Base-by-base conservation (phyloP, 2,329 filamentous ascomycete genomes). In the Gnomoniopsis smithogilvyi region DNA sequence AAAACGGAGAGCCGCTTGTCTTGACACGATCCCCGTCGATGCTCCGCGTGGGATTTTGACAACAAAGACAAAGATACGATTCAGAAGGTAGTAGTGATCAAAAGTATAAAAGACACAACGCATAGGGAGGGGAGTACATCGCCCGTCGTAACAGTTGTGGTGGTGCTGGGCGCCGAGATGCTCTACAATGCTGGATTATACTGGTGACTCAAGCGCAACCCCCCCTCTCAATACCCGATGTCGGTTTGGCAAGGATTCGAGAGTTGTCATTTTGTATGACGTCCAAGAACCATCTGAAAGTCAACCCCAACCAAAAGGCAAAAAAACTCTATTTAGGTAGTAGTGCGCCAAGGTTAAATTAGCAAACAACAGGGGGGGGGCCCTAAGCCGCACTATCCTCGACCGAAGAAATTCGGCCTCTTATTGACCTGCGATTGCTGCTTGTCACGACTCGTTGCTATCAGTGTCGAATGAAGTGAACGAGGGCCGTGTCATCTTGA, bases 391-490 rank as follows among this genome's bases (percentile, higher is more conserved):
- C 26, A 30, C 26, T 30, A 30, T 30, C 4, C 26, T 30, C 26
- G 26, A 30, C 26, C 26, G 8, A 30, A 30, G 26, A 30, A 30
- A 30, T 30, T 8, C 26, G 26, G 26, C 8, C 26, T 30, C 26
- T 30, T 30, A n/a, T n/a, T n/a, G n/a, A n/a, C n/a, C n/a, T 8
- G 26, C 26, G 26, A 30, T 30, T 33, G 19, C 19, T 50, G 45
- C 51, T 30, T 47, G 22, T 54, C 54, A 54, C 51, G 55, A 51
- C 59, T 54, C 50, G 59, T 33, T 53, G 38, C 30, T 22, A 48
- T 51, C 22, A 36, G 17, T 30, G 17, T 47, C 50, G 36, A 47
- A 51, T 47, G 24, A 43, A 14, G 26, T 30, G n/a, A 30, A 21
- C 21, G 4, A 30, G 8, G 26, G 26, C 45, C 46, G 45, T 50